Percentiles rank a stretch among this genome's conserved stretches.
Conservation (phyloP, 1,284 basidiomycete genomes). For the Ceratobasidium sp. region DNA sequence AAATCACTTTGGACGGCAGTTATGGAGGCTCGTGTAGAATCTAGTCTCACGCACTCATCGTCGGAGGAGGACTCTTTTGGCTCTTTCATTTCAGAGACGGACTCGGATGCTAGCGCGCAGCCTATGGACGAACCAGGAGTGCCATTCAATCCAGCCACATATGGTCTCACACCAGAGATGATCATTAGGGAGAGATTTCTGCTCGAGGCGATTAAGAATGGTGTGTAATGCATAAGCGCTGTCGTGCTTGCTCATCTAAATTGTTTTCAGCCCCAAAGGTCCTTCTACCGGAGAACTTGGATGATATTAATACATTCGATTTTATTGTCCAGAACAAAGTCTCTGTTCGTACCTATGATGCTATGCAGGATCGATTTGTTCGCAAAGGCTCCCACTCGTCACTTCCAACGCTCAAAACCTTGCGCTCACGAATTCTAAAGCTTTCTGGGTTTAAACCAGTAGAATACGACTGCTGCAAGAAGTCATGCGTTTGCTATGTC, state of each 20-base stretch:
- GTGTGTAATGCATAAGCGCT: too few relatives aligned
- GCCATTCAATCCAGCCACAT: not conserved
- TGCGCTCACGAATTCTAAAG: not conserved
- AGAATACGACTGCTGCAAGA: slow-evolving; percentile 26
- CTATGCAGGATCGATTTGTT: not conserved
- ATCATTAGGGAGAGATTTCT: not conserved
- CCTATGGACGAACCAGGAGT: not conserved
- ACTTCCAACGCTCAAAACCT: not conserved
- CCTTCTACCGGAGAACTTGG: not conserved
- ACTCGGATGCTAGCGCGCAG: slow-evolving; percentile 1
- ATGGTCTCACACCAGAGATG: not conserved
- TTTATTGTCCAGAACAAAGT: not conserved
- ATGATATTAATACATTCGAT: not conserved
- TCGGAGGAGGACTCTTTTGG: too few relatives aligned
- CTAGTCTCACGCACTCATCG: too few relatives aligned
- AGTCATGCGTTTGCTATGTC: slow-evolving; percentile 25
- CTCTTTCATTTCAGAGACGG: not conserved
- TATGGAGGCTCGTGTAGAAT: too few relatives aligned
- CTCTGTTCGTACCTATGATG: not conserved
- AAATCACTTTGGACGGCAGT: too few relatives aligned
- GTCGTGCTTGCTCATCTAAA: too few relatives aligned
- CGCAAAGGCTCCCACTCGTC: not conserved
- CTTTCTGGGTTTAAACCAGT: slow-evolving; percentile 10
- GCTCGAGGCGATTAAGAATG: not conserved
- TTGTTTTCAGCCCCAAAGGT: too few relatives aligned